phyloP scores from a whole-genome alignment of 176 grass and related monocot species.

The Ampelocalamus luodianensis region DNA sequence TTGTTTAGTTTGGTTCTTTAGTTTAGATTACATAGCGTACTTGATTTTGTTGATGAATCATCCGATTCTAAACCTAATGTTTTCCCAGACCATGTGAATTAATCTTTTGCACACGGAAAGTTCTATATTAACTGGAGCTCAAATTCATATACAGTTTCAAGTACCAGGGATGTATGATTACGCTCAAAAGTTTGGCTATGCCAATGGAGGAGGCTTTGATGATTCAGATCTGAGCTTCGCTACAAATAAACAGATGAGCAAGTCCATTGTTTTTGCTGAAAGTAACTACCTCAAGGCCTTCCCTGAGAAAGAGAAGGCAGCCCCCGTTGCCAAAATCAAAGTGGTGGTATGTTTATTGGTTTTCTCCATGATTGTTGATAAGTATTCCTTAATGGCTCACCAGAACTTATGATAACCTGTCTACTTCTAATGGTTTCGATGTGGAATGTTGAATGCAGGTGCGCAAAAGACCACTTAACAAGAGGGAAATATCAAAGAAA shows the following conservation, averaged over 20 bases:
- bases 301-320: constrained; percentile 76
- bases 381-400: constrained; percentile 4
- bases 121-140: constrained; percentile 11
- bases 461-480: constrained; percentile 97
- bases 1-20: constrained; percentile 19
- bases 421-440: constrained; percentile 21
- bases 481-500: constrained; percentile 90
- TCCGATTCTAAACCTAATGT: neutral
- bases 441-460: constrained; percentile 59
- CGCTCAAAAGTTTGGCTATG: constrained; percentile 56
- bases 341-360: constrained; percentile 81
- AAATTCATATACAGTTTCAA: constrained; percentile 61
- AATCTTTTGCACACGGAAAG: constrained; percentile 4
- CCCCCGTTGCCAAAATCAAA: constrained; percentile 97
- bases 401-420: neutral
- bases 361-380: constrained; percentile 18
- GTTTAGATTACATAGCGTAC: neutral
- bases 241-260: constrained; percentile 54
- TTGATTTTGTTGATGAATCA: neutral
- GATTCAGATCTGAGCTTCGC: constrained; percentile 63
- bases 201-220: constrained; percentile 57
- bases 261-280: constrained; percentile 62
- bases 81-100: neutral
- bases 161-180: constrained; percentile 71
- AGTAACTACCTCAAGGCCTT: constrained; percentile 60